phyloP scores from a whole-genome alignment of 179 eudicot species.

The Beta macrorhiza region DNA sequence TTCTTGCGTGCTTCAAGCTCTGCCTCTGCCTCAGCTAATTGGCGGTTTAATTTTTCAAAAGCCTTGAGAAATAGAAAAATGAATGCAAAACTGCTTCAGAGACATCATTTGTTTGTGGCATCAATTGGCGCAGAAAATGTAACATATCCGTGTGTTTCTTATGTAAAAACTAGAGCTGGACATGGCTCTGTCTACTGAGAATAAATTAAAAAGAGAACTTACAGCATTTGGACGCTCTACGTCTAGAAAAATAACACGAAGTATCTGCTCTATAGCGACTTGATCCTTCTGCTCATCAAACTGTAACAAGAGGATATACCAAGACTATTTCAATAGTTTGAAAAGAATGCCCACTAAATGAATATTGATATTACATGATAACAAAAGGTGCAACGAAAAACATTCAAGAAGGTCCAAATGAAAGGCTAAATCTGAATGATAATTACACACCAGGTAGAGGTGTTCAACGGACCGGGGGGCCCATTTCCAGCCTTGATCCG shows the following conservation, averaged over 20 bases:
- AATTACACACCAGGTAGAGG: background rate
- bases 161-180: background rate
- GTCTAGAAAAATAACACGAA: conserved; percentile 71
- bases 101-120: background rate
- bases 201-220: conserved; percentile 25
- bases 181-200: too few species aligned
- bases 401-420: background rate
- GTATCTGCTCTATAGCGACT: conserved; percentile 71
- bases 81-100: conserved; percentile 9
- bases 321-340: conserved; percentile 2
- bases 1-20: conserved; percentile 48
- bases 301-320: conserved; percentile 31
- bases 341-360: background rate
- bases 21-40: conserved; percentile 51
- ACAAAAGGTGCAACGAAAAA: background rate
- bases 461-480: too few species aligned
- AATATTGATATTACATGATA: background rate
- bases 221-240: conserved; percentile 62
- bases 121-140: background rate
- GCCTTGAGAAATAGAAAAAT: conserved; percentile 29
- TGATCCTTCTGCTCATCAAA: conserved; percentile 85
- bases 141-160: background rate
- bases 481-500: too few species aligned
- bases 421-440: background rate
- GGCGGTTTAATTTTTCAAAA: conserved; percentile 48